Evolutionary conservation across 176 grass and related monocot genomes (phyloP), one percentile per base, ranked within the genome.

Genomic region (Triticum dicoccoides): DNA sequence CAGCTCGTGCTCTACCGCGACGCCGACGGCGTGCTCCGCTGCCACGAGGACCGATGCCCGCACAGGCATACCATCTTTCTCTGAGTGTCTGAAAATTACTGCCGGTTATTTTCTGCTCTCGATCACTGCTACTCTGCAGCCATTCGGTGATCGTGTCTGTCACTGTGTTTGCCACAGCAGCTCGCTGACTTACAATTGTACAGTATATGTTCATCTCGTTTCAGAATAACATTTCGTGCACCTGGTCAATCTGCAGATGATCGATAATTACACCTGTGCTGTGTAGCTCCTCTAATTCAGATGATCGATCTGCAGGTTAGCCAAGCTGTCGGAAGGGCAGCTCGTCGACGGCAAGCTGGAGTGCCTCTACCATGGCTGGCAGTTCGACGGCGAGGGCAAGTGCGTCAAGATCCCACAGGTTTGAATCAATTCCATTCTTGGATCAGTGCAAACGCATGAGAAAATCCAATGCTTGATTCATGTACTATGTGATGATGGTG

Each of bases 311-410:
- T 41, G 34, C 88, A 95, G 96, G 88, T 83, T 98, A 77, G 97
- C 97, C 0, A 98, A 96, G 68, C 80, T 98, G 8, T 98, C 94
- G 0, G 97, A 98, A 80, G 97, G 97, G 2, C 97, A 96, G 77
- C 75, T 98, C 58, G 94, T 98, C 0, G 89, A 98, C 58, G 94
- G 97, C 54, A 94, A 79, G 51, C 76, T 98, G 58, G 97, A 98
- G 84, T 96, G 97, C 88, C 94, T 98, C 2, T 96, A 98, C 84
- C 97, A 98, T 25, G 97, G 97, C 4, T 98, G 94, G 97, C 94
- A 98, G 61, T 98, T 98, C 89, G 89, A 92, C 61, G 96, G 96
- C 15, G n/a, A 95, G 41, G 96, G 96, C 77, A 94, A 95, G 76
- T 98, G 96, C 79, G 84, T 96, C 61, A 93, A 94, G 34, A 96